A percentile compares a stretch with the other conserved stretches of the same genome.
Evolutionary conservation across 2,329 filamentous ascomycete genomes (phyloP).

Genomic region (Paecilomyces variotii): DNA sequence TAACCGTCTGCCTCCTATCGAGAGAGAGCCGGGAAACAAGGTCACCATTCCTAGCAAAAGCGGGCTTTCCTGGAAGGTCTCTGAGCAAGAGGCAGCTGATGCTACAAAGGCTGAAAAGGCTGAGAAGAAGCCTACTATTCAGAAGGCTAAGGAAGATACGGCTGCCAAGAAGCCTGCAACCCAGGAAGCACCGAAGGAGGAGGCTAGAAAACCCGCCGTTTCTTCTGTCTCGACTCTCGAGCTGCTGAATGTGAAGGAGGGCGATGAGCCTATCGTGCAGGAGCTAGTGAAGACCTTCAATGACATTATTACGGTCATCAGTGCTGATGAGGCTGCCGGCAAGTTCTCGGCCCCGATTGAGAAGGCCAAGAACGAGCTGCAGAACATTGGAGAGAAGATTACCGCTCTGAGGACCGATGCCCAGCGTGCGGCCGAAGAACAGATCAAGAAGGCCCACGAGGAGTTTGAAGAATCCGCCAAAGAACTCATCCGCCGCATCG

Average conservation of each 20-base stretch:
- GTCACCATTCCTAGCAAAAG: slow-evolving; percentile 80
- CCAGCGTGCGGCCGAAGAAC: slow-evolving; percentile 62
- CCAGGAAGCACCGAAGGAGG: slow-evolving; percentile 20
- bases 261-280: slow-evolving; percentile 79
- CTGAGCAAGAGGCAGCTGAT: slow-evolving; percentile 52
- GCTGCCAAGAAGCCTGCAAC: slow-evolving; percentile 21
- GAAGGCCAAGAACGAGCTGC: slow-evolving; percentile 78
- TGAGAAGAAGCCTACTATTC: slow-evolving; percentile 30
- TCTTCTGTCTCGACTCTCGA: slow-evolving; percentile 62
- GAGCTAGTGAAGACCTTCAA: slow-evolving; percentile 93
- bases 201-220: slow-evolving; percentile 30
- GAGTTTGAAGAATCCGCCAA: slow-evolving; percentile 83
- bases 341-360: slow-evolving; percentile 71
- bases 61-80: slow-evolving; percentile 72
- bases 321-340: slow-evolving; percentile 69
- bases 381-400: slow-evolving; percentile 72
- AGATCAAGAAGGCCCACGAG: slow-evolving; percentile 61
- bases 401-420: slow-evolving; percentile 61
- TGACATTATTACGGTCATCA: slow-evolving; percentile 88
- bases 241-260: slow-evolving; percentile 64
- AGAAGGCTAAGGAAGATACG: slow-evolving; percentile 24
- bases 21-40: slow-evolving; percentile 53
- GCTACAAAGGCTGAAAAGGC: slow-evolving; percentile 50
- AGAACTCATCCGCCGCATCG: slow-evolving; percentile 81
- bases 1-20: slow-evolving; percentile 27